A percentile compares a stretch with the other conserved stretches of the same genome.
These are phyloP conservation scores for Houttuynia cordata DNA, from an alignment of 164 flowering plant genomes.

Conservation along the genomic window DNA sequence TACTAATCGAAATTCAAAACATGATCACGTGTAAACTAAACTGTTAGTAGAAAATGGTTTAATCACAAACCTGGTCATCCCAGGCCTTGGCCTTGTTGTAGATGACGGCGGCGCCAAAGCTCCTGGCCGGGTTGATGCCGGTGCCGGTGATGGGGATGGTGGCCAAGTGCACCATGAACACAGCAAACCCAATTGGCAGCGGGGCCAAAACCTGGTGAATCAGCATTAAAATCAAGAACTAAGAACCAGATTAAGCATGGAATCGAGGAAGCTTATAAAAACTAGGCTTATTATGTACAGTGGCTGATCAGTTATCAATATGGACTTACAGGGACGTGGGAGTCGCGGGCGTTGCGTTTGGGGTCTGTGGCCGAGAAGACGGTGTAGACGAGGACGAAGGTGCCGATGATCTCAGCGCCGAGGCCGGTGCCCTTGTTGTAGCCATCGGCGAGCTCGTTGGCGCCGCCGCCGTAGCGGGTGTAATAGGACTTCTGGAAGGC, in stretches of 20 bases:
- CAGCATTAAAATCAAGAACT: neutral
- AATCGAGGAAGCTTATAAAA: too few relatives aligned
- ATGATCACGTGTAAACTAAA: neutral
- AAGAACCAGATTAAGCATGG: neutral
- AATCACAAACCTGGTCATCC: conserved; percentile 2
- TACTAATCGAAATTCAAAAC: too few relatives aligned
- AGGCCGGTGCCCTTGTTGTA: conserved; percentile 66
- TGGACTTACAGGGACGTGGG: conserved; percentile 82
- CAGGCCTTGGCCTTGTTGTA: conserved; percentile 68
- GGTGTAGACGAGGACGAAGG: conserved; percentile 93
- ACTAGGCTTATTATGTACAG: too few relatives aligned
- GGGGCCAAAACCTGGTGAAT: conserved; percentile 73
- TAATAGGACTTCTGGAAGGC: conserved; percentile 60
- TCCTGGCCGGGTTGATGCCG: conserved; percentile 92
- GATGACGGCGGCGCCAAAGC: conserved; percentile 91
- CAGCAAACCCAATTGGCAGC: conserved; percentile 92
- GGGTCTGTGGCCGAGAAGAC: conserved; percentile 98
- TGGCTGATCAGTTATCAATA: too few relatives aligned
- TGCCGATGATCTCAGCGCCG: conserved; percentile 89
- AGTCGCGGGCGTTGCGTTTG: conserved; percentile 80
- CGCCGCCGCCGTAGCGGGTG: conserved; percentile 57
- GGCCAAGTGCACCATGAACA: conserved; percentile 92
- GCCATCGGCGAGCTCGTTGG: conserved; percentile 43
- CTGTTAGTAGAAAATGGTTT: neutral
- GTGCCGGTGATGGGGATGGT: conserved; percentile 91